These are phyloP conservation scores for Helianthus tuberosus DNA, from an alignment of 129 eudicot genomes.

Conservation along the genomic window DNA sequence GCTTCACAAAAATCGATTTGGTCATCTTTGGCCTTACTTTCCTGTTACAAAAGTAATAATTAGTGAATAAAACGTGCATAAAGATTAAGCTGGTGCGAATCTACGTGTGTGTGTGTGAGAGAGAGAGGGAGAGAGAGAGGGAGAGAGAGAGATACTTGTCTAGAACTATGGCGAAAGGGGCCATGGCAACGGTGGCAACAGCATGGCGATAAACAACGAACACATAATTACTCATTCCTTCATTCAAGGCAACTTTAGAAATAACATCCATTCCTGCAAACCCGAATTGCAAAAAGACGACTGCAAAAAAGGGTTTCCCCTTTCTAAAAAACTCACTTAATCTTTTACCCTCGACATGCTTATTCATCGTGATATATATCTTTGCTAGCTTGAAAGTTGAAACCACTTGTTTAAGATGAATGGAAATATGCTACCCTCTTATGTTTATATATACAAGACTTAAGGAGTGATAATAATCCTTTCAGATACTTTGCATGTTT, in stretches of 20 bases:
- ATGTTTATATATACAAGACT: conserved; percentile 35
- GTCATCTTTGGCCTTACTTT: conserved; percentile 93
- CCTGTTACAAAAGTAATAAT: conserved; percentile 46
- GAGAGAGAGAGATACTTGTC: conserved; percentile 57
- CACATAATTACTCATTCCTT: conserved; percentile 86
- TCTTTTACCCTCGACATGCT: conserved; percentile 29
- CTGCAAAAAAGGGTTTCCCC: conserved; percentile 65
- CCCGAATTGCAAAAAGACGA: conserved; percentile 76
- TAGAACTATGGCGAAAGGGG: conserved; percentile 72
- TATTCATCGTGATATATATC: conserved; percentile 22
- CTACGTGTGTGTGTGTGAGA: conserved; percentile 3
- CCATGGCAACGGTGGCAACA: conserved; percentile 59
- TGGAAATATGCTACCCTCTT: conserved; percentile 29
- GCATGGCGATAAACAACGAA: conserved; percentile 84
- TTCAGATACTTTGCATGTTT: conserved; percentile 24
- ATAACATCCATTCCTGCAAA: conserved; percentile 81
- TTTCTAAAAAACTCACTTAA: conserved; percentile 26
- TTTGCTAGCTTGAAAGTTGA: conserved; percentile 5
- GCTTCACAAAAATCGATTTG: conserved; percentile 50
- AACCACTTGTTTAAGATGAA: conserved; percentile 17
- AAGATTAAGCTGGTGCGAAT: not conserved
- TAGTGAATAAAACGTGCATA: not conserved
- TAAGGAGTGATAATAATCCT: conserved; percentile 24
- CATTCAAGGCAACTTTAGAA: conserved; percentile 64
- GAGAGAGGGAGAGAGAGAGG: not conserved